Evolutionary conservation across 2,329 filamentous ascomycete genomes (phyloP), one percentile per base, ranked within the genome.

Genomic region (Dactylonectria macrodidyma): DNA sequence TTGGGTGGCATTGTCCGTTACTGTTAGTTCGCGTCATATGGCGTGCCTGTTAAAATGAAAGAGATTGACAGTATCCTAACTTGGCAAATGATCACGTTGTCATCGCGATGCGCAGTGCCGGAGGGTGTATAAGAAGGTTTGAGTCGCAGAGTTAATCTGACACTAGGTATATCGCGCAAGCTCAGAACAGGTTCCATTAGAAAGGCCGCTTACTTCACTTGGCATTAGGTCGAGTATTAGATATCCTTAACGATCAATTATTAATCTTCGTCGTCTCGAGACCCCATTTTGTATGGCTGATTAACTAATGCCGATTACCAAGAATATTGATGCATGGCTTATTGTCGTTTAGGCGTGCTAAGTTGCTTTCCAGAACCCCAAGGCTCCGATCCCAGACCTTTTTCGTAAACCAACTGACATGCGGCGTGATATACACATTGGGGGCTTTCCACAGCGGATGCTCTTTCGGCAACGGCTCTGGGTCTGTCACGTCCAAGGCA

Each of bases 401-500:
- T 10, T 52, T 52, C 16, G 26, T 52, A 19, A 52, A 52, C 48
- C 30, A 52, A 16, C 76, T 78, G 16, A 81, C 65, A 62, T 84
- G 82, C 1, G 82, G 81, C 24, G 36, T 50, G 9, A 60, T 41
- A 33, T 51, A 44, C 5, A 52, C 47, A 52, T 60, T 60, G 1
- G 46, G 46, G 1, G 48, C 14, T 24, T 60, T 24, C 47, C 58
- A 60, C 22, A 60, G 16, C 7, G 36, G 33, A 19, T 52, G 47
- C 9, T 60, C 34, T 26, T 41, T 38, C 5, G 91, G 91, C 67
- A 94, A 76, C 0, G 92, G 92, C 76, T 94, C 92, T 0, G 91
- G 92, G 69, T 93, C 91, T 2, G 91, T 90, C 0, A 94, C 92
- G 77, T 93, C 92, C 26, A 94, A 78, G 2, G 91, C 91, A 0